These are phyloP conservation scores for Erodium trifolium DNA, from an alignment of 441 rosid genomes.

Conservation along the genomic window DNA sequence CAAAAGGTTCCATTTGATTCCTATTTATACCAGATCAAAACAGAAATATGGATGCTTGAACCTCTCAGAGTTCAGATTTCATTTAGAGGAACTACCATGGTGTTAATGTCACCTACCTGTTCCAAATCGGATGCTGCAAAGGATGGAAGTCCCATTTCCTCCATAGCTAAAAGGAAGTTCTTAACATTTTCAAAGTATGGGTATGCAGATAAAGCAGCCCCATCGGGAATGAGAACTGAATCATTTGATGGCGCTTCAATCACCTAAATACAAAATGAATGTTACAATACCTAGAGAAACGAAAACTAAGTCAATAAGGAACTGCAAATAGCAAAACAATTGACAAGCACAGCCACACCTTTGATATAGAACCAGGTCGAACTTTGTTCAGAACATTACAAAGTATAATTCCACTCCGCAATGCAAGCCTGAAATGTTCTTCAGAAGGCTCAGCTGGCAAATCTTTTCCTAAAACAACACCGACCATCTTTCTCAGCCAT, in stretches of 20 bases:
- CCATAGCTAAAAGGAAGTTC: conserved; percentile 48
- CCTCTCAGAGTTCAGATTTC: not conserved
- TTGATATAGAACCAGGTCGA: conserved; percentile 49
- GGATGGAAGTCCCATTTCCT: conserved; percentile 55
- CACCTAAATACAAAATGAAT: conserved; percentile 30
- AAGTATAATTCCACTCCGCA: conserved; percentile 59
- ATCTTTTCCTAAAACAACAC: conserved; percentile 53
- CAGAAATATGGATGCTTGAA: not conserved
- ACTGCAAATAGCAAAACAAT: conserved; percentile 9
- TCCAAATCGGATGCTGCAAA: conserved; percentile 66
- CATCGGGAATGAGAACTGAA: conserved; percentile 42
- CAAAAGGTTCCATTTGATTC: not conserved
- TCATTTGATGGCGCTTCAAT: conserved; percentile 46
- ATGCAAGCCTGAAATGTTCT: conserved; percentile 59
- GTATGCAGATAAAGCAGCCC: conserved; percentile 58
- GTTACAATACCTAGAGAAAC: not conserved
- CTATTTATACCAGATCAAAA: not conserved
- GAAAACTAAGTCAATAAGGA: not conserved
- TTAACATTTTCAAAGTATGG: conserved; percentile 63
- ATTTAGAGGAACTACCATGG: not conserved
- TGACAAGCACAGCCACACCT: conserved; percentile 25
- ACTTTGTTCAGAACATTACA: conserved; percentile 61
- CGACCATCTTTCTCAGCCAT: conserved; percentile 51
- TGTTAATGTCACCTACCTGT: conserved; percentile 30
- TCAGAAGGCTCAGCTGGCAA: conserved; percentile 61